Conservation (phyloP, 139 green algal genomes). For the Pleodorina starrii region DNA sequence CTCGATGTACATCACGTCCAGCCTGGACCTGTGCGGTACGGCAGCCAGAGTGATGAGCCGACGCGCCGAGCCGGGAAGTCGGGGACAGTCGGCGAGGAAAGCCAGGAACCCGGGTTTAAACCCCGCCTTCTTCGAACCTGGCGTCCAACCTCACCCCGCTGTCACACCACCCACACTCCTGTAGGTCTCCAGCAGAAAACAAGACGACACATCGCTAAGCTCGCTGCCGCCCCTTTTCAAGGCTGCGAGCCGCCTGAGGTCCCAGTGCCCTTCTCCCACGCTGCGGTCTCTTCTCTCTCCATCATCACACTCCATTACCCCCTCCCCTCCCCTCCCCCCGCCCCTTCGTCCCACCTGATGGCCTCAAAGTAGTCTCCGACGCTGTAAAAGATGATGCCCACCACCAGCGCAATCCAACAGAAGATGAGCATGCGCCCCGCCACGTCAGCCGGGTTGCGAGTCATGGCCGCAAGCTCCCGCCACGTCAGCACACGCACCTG, state of each 20-base stretch:
- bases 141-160: no score
- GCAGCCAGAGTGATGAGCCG: no score
- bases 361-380: slow-evolving; percentile 49
- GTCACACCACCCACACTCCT: no score
- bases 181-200: no score
- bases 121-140: no score
- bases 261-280: no score
- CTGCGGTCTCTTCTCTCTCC: not conserved
- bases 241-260: no score
- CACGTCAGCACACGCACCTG: slow-evolving; percentile 59
- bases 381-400: slow-evolving; percentile 78
- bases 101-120: no score
- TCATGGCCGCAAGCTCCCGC: slow-evolving; percentile 65
- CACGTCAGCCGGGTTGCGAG: slow-evolving; percentile 80
- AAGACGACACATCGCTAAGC: no score
- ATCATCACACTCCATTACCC: not conserved
- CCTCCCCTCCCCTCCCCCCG: not conserved
- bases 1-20: slow-evolving; percentile 76
- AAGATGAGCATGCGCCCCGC: slow-evolving; percentile 78
- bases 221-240: no score
- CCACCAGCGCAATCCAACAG: slow-evolving; percentile 73
- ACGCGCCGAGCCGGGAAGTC: no score
- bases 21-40: slow-evolving; percentile 37
- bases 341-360: slow-evolving; percentile 3
- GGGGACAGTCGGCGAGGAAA: no score